A percentile compares a stretch with the other conserved stretches of the same genome.
These are phyloP conservation scores for Aristolochia californica DNA, from an alignment of 164 flowering plant species.

Conservation along the genomic window DNA sequence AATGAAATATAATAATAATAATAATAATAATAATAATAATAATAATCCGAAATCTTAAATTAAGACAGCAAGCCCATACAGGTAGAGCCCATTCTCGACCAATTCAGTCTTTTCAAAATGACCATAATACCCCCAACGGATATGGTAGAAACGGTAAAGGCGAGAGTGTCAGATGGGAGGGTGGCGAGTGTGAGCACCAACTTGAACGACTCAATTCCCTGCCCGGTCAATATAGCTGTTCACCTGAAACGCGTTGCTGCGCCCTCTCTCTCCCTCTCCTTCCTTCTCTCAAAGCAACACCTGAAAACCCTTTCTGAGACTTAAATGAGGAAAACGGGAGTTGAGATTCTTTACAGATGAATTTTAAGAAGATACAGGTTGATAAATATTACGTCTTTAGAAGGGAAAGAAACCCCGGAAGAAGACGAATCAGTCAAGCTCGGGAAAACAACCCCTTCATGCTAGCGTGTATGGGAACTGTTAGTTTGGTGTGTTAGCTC, in stretches of 20 bases:
- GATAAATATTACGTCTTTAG: not conserved
- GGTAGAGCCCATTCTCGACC: too few relatives aligned
- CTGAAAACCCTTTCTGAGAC: not conserved
- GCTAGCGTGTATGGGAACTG: slow-evolving; percentile 12
- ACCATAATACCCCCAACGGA: too few relatives aligned
- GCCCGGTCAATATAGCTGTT: slow-evolving; percentile 32
- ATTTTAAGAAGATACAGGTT: too few relatives aligned
- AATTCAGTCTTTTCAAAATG: too few relatives aligned
- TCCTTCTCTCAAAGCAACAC: slow-evolving; percentile 1
- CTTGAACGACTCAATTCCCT: slow-evolving; percentile 16
- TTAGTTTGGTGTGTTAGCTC: slow-evolving; percentile 50
- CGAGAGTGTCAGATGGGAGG: too few relatives aligned
- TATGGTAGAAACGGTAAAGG: too few relatives aligned
- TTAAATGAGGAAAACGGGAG: not conserved
- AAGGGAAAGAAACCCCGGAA: not conserved
- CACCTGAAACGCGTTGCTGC: slow-evolving; percentile 27
- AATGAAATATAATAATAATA: too few relatives aligned
- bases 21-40: too few relatives aligned
- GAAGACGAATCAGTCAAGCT: too few relatives aligned
- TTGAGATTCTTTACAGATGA: not conserved
- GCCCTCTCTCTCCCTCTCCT: not conserved
- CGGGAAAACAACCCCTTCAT: slow-evolving; percentile 8
- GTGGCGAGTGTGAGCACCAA: too few relatives aligned
- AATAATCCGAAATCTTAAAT: too few relatives aligned
- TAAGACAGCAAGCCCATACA: too few relatives aligned